These are phyloP conservation scores for Ophiognomonia clavigignenti-juglandacearum DNA, from an alignment of 2,329 filamentous ascomycete genomes.

Conservation along the genomic window DNA sequence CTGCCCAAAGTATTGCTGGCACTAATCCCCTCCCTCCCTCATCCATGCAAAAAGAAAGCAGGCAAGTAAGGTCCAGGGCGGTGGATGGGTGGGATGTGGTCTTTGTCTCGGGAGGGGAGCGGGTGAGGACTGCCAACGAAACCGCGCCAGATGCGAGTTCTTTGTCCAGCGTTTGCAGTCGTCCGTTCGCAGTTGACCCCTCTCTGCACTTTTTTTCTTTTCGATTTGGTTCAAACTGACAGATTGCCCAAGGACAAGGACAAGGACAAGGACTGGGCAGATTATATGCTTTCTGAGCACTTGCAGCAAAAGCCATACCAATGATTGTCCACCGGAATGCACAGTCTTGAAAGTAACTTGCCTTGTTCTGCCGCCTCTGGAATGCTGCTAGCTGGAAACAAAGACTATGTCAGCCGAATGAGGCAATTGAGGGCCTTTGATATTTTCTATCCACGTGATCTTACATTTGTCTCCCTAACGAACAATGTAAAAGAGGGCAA, in stretches of 20 bases:
- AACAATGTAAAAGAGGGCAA: constrained; percentile 2
- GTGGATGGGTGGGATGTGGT: constrained; percentile 4
- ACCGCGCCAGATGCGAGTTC: constrained; percentile 20
- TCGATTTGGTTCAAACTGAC: background rate
- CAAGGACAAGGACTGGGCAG: constrained; percentile 2
- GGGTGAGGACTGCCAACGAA: constrained; percentile 32
- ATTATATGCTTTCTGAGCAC: constrained; percentile 7
- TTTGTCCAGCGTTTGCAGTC: constrained; percentile 27
- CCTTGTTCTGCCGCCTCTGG: constrained; percentile 16
- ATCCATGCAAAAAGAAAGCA: constrained; percentile 15
- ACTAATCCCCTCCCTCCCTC: constrained; percentile 13
- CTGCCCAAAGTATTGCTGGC: no score
- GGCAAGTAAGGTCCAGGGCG: no score
- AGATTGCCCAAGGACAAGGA: constrained; percentile 12
- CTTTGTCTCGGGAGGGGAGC: constrained; percentile 38
- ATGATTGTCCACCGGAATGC: constrained; percentile 23
- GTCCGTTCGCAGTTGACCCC: constrained; percentile 23
- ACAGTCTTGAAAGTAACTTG: constrained; percentile 3
- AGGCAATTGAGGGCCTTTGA: constrained; percentile 18
- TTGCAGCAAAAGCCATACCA: constrained; percentile 5
- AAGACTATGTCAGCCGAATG: constrained; percentile 34
- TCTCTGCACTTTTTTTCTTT: background rate
- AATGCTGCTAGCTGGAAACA: constrained; percentile 25
- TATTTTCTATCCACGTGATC: constrained; percentile 19
- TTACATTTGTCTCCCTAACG: constrained; percentile 15